phyloP scores from a whole-genome alignment of 768 basidiomycete species.

The Ramaria sp. region DNA sequence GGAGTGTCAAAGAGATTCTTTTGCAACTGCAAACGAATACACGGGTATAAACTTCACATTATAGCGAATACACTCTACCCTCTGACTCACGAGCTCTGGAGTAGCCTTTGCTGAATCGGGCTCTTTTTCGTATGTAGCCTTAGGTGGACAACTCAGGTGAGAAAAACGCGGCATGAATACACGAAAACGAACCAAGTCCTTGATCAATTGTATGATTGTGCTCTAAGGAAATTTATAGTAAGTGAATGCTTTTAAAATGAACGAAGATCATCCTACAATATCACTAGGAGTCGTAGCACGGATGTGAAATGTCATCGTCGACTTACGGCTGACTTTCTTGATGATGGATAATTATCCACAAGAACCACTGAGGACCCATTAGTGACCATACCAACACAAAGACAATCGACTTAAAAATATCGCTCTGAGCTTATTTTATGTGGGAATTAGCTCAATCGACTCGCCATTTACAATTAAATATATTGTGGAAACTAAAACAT shows the following conservation, averaged over 20 bases:
- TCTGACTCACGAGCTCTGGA: conserved; percentile 69
- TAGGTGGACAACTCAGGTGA: conserved; percentile 8
- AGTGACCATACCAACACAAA: too few relatives aligned
- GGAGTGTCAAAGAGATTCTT: conserved; percentile 68
- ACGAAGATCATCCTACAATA: conserved; percentile 36
- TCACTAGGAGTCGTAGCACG: conserved; percentile 50
- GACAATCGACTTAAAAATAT: too few relatives aligned
- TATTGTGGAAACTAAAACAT: too few relatives aligned
- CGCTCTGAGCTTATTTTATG: too few relatives aligned
- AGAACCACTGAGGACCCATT: too few relatives aligned
- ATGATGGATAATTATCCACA: too few relatives aligned
- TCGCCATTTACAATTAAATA: too few relatives aligned
- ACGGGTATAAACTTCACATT: neutral
- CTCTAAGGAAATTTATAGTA: conserved; percentile 29
- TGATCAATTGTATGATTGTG: conserved; percentile 55
- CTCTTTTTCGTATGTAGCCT: conserved; percentile 88
- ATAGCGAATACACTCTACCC: neutral
- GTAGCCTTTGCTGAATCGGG: conserved; percentile 79
- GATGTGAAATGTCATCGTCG: too few relatives aligned
- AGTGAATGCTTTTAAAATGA: neutral
- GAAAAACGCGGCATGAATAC: neutral
- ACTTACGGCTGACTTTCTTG: too few relatives aligned
- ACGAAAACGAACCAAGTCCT: conserved; percentile 49
- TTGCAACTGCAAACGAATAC: conserved; percentile 35
- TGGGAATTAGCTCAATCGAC: too few relatives aligned